Conservation (phyloP, 148 eudicot species). For the Chenopodium album region DNA sequence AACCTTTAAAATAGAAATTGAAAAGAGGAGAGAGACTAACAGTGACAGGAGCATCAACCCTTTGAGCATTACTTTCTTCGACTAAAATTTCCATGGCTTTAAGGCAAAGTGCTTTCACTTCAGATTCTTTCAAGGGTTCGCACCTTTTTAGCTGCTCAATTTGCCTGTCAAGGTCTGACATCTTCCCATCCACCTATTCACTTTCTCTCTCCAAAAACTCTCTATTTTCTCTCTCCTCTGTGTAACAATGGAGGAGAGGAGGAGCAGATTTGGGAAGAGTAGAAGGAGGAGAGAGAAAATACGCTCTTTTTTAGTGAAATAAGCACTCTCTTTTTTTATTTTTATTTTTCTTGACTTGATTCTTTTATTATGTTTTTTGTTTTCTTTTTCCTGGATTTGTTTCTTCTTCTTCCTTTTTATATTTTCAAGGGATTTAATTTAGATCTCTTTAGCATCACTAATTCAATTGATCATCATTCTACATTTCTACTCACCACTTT, state of each 20-base stretch:
- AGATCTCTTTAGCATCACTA: too few relatives aligned
- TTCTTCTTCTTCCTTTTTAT: not conserved
- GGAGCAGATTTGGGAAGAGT: conserved; percentile 12
- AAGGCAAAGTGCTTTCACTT: conserved; percentile 78
- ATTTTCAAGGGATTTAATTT: too few relatives aligned
- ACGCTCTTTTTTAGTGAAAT: not conserved
- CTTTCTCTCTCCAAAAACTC: not conserved
- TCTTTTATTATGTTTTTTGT: too few relatives aligned
- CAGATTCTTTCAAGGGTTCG: conserved; percentile 74
- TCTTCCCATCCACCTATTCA: conserved; percentile 19
- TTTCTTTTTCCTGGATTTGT: not conserved
- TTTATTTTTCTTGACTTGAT: too few relatives aligned
- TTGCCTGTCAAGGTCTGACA: conserved; percentile 94
- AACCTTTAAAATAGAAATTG: not conserved
- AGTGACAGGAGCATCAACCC: conserved; percentile 94
- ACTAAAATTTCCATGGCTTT: conserved; percentile 92
- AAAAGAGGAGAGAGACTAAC: conserved; percentile 34
- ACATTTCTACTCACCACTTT: too few relatives aligned
- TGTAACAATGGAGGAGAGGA: not conserved
- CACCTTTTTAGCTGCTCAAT: conserved; percentile 89
- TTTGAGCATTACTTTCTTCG: conserved; percentile 89
- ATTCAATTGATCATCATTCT: too few relatives aligned
- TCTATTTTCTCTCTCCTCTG: not conserved
- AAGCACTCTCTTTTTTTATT: too few relatives aligned
- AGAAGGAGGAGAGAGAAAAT: not conserved